Percentiles rank a stretch among this genome's conserved stretches.
These are phyloP conservation scores for Naematelia encephala DNA, from an alignment of 768 basidiomycete species.

Conservation along the genomic window DNA sequence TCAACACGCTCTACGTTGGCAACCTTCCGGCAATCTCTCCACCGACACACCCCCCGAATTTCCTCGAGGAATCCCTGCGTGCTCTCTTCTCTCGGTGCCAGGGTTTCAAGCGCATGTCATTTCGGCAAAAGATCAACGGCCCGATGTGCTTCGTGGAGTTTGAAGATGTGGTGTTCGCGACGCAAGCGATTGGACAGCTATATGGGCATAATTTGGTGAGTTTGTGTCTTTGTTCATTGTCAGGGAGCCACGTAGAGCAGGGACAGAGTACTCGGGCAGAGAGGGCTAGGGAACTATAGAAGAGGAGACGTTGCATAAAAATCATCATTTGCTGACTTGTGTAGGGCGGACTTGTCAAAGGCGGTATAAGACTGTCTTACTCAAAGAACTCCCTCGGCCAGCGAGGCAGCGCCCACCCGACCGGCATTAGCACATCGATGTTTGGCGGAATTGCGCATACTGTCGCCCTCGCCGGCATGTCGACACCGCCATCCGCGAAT, in stretches of 20 bases:
- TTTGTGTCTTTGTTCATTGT: slow-evolving; percentile 3
- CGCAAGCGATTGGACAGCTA: slow-evolving; percentile 80
- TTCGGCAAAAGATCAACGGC: slow-evolving; percentile 92
- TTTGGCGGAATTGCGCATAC: slow-evolving; percentile 42
- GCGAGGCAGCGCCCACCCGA: slow-evolving; percentile 38
- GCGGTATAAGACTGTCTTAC: slow-evolving; percentile 93
- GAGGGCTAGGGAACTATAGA: no score
- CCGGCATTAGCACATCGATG: slow-evolving; percentile 20
- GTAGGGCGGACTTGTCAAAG: slow-evolving; percentile 81
- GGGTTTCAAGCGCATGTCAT: slow-evolving; percentile 88
- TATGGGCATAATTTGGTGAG: slow-evolving; percentile 76
- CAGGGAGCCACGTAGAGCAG: no score
- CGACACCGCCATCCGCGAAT: slow-evolving; percentile 13
- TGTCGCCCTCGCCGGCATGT: slow-evolving; percentile 44
- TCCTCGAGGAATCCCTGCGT: slow-evolving; percentile 81
- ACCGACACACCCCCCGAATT: slow-evolving; percentile 65
- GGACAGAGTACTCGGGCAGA: no score
- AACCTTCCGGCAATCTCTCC: slow-evolving; percentile 81
- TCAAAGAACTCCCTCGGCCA: slow-evolving; percentile 95
- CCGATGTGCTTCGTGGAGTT: slow-evolving; percentile 99
- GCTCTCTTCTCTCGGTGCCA: slow-evolving; percentile 72
- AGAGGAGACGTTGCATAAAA: no score
- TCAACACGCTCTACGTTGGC: slow-evolving; percentile 99
- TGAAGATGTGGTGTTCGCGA: slow-evolving; percentile 79
- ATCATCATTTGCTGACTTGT: slow-evolving; percentile 16